Evolutionary conservation across 495 filamentous ascomycete genomes (phyloP).

Genomic region (Aspergillus bridgeri): DNA sequence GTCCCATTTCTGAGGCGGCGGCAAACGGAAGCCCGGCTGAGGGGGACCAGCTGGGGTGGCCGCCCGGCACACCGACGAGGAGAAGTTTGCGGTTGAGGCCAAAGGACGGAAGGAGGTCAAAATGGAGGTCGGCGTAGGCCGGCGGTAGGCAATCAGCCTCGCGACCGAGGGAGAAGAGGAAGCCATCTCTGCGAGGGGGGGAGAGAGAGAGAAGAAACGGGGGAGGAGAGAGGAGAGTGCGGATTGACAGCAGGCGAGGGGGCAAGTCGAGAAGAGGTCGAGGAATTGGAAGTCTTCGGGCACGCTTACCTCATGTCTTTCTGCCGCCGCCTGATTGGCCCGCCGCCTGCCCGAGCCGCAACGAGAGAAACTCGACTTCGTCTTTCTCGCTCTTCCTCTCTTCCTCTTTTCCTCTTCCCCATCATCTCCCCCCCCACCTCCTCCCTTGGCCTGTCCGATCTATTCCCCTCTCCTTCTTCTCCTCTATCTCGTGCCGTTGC

Average conservation of each 20-base stretch:
- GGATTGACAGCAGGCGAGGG: constrained; percentile 17
- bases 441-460: constrained; percentile 13
- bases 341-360: constrained; percentile 33
- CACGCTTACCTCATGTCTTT: constrained; percentile 48
- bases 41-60: constrained; percentile 77
- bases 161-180: constrained; percentile 45
- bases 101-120: constrained; percentile 35
- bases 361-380: constrained; percentile 17
- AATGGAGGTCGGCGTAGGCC: constrained; percentile 21
- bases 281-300: constrained; percentile 28
- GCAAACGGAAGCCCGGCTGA: constrained; percentile 71
- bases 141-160: constrained; percentile 51
- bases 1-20: constrained; percentile 65
- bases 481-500: constrained; percentile 15
- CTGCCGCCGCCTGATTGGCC: constrained; percentile 43
- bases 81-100: constrained; percentile 56
- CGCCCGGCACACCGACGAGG: constrained; percentile 54
- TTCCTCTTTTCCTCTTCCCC: constrained; percentile 9
- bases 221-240: constrained; percentile 22
- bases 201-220: constrained; percentile 12
- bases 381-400: constrained; percentile 19
- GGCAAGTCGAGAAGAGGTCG: constrained; percentile 9
- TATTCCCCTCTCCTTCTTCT: constrained; percentile 17
- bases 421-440: constrained; percentile 15
- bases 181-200: constrained; percentile 44